Evolutionary conservation across 805 yeast species (phyloP).

Genomic region (Kluyveromyces dobzhanskii): DNA sequence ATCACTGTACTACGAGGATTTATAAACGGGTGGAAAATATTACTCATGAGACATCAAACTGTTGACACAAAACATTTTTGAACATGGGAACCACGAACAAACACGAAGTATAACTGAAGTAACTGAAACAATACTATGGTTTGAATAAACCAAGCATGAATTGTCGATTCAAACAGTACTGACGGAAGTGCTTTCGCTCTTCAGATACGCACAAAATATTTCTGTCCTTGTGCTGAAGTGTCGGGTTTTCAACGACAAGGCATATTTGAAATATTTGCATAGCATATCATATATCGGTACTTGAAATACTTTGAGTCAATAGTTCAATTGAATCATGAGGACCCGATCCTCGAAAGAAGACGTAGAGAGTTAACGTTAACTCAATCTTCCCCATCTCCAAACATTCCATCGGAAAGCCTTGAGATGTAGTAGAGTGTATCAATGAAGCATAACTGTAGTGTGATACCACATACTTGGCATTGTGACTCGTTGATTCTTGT

Average conservation of each 20-base stretch:
- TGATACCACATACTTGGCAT: constrained; percentile 53
- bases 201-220: neutral
- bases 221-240: constrained; percentile 51
- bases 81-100: neutral
- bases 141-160: no score
- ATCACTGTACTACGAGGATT: constrained; percentile 5
- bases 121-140: no score
- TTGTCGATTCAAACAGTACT: no score
- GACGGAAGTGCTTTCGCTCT: no score
- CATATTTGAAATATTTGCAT: no score
- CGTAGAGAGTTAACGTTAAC: neutral
- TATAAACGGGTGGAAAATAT: constrained; percentile 1
- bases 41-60: constrained; percentile 9
- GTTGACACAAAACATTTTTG: neutral
- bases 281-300: neutral
- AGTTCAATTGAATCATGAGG: constrained; percentile 37
- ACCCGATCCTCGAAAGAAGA: constrained; percentile 56
- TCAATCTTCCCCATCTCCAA: neutral
- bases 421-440: neutral
- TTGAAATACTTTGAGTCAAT: constrained; percentile 1
- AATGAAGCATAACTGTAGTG: neutral
- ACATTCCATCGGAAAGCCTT: neutral
- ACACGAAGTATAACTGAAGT: neutral
- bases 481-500: constrained; percentile 27
- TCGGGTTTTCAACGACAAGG: constrained; percentile 72